Conservation (phyloP, 495 filamentous ascomycete species). For the Neurospora sublineolata region DNA sequence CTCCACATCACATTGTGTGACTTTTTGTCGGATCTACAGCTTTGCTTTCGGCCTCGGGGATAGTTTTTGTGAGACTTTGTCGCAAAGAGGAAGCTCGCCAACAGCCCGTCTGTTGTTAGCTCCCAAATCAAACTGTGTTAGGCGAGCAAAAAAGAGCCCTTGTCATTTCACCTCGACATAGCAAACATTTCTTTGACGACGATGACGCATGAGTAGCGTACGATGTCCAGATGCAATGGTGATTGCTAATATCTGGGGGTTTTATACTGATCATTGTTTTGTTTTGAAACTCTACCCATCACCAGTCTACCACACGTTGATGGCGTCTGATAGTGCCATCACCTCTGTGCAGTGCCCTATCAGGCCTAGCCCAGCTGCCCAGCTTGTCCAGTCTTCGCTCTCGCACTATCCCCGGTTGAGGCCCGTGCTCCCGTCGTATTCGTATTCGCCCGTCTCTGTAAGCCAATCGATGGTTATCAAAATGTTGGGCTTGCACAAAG, state of each 20-base stretch:
- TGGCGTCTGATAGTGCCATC: not conserved
- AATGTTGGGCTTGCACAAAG: not conserved
- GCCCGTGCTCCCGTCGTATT: not conserved
- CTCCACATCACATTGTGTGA: not conserved
- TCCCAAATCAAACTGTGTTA: not conserved
- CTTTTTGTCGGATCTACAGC: not conserved
- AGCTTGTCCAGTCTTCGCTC: not conserved
- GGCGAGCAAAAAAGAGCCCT: not conserved
- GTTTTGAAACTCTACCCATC: too few species aligned
- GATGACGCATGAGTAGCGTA: not conserved
- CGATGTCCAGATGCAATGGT: not conserved
- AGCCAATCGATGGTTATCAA: not conserved
- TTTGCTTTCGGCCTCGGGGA: not conserved
- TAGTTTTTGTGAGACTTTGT: not conserved
- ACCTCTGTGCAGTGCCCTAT: not conserved
- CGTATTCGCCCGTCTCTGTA: not conserved
- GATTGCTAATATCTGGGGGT: not conserved
- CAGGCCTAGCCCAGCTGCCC: not conserved
- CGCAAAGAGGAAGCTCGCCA: not conserved
- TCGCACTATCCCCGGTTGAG: not conserved
- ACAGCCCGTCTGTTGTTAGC: not conserved
- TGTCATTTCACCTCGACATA: not conserved
- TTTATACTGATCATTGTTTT: not conserved
- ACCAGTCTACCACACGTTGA: not conserved
- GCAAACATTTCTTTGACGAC: not conserved